A percentile compares a stretch with the other conserved stretches of the same genome.
These are phyloP conservation scores for Diplotaxis tenuifolia DNA, from an alignment of 345 rosid species.

Conservation along the genomic window DNA sequence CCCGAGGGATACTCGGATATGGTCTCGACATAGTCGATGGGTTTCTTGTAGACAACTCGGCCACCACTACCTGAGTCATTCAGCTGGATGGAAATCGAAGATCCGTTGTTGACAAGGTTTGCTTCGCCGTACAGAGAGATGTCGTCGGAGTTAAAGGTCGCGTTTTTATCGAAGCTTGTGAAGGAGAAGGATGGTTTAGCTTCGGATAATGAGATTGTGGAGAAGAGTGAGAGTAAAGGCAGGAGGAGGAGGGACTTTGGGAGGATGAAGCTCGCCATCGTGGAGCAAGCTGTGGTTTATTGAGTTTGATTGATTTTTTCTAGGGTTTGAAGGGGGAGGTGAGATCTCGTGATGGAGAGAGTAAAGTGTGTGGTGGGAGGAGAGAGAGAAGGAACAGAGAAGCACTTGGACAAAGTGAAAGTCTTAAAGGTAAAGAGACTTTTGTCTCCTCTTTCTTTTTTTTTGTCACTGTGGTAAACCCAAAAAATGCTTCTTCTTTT, in stretches of 20 bases:
- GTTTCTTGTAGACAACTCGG: slow-evolving; percentile 57
- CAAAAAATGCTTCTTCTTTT: slow-evolving; percentile 10
- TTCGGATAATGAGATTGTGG: slow-evolving; percentile 42
- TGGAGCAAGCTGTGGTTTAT: slow-evolving; percentile 43
- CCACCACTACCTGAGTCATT: slow-evolving; percentile 54
- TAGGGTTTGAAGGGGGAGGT: slow-evolving; percentile 34
- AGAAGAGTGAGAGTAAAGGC: slow-evolving; percentile 37
- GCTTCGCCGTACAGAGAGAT: slow-evolving; percentile 69
- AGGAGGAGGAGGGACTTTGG: slow-evolving; percentile 31
- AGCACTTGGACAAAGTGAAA: slow-evolving; percentile 32
- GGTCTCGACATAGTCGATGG: slow-evolving; percentile 60
- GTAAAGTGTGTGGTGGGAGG: slow-evolving; percentile 26
- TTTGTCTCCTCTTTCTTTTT: slow-evolving; percentile 29
- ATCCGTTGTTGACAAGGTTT: slow-evolving; percentile 44
- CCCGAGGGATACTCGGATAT: slow-evolving; percentile 44
- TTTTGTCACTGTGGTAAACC: slow-evolving; percentile 2
- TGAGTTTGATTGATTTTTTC: slow-evolving; percentile 48
- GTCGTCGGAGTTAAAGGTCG: slow-evolving; percentile 46
- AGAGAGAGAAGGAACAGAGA: slow-evolving; percentile 20
- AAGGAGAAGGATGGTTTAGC: slow-evolving; percentile 50
- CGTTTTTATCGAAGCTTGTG: slow-evolving; percentile 45
- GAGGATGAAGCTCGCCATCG: slow-evolving; percentile 48
- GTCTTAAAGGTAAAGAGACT: slow-evolving; percentile 27
- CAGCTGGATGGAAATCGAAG: slow-evolving; percentile 58
- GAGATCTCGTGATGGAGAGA: slow-evolving; percentile 25